Conservation (phyloP, 1,284 basidiomycete species). For the Boletus semigastroideus region DNA sequence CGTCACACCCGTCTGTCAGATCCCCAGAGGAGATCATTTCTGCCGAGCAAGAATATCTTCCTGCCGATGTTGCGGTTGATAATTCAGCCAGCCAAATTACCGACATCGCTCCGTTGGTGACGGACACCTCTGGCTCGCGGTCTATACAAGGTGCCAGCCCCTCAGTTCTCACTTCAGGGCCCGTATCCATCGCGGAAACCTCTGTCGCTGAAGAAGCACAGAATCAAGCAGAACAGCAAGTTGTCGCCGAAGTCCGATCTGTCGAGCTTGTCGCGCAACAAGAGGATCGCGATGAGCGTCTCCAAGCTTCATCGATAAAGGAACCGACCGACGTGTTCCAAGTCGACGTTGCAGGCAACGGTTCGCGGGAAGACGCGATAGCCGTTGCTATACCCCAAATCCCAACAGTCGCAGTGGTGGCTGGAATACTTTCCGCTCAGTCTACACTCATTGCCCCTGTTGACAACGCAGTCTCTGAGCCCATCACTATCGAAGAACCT, state of each 20-base stretch:
- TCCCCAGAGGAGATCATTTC: slow-evolving; percentile 8
- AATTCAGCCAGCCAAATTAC: not conserved
- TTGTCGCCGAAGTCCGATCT: not conserved
- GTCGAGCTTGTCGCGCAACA: not conserved
- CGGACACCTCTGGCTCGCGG: not conserved
- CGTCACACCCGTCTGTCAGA: not conserved
- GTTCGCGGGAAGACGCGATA: slow-evolving; percentile 2
- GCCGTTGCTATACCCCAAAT: slow-evolving; percentile 3
- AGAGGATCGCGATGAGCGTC: not conserved
- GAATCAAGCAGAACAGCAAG: not conserved
- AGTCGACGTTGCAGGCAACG: slow-evolving; percentile 1
- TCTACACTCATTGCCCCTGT: slow-evolving; percentile 1
- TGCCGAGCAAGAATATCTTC: slow-evolving; percentile 8
- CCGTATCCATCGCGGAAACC: not conserved
- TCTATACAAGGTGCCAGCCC: slow-evolving; percentile 2
- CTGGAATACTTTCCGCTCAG: not conserved
- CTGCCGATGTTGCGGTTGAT: not conserved
- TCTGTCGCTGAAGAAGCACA: not conserved
- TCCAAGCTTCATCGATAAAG: not conserved
- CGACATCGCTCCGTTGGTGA: slow-evolving; percentile 1
- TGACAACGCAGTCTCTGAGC: not conserved
- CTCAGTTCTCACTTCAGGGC: not conserved
- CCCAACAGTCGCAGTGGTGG: slow-evolving; percentile 1
- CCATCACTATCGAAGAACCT: slow-evolving; percentile 3
- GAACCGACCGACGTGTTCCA: slow-evolving; percentile 2